Evolutionary conservation across 2,329 filamentous ascomycete genomes (phyloP).

Genomic region (Fonsecaea pugnacius): DNA sequence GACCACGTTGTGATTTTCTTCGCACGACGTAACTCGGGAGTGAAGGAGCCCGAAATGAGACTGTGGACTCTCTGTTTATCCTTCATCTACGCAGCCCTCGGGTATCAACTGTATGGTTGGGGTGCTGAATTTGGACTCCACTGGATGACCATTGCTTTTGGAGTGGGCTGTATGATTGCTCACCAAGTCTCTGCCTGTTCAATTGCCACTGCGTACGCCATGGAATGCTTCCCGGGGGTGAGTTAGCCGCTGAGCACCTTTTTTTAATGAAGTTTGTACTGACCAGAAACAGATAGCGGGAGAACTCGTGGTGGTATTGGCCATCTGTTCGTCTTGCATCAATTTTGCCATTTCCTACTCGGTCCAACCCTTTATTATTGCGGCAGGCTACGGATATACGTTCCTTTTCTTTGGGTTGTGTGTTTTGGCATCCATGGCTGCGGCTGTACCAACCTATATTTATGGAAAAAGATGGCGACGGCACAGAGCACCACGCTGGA

Average conservation of each 20-base stretch:
- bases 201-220: constrained; percentile 49
- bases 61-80: constrained; percentile 40
- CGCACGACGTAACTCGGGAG: constrained; percentile 35
- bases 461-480: constrained; percentile 24
- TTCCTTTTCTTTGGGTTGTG: constrained; percentile 24
- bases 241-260: constrained; percentile 11
- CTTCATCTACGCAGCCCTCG: constrained; percentile 37
- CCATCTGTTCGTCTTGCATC: constrained; percentile 41
- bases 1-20: constrained; percentile 36
- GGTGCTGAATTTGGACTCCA: constrained; percentile 27
- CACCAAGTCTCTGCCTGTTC: constrained; percentile 48
- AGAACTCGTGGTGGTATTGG: constrained; percentile 46
- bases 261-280: background rate
- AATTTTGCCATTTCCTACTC: constrained; percentile 47
- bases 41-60: constrained; percentile 38
- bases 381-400: constrained; percentile 20
- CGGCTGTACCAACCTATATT: constrained; percentile 21
- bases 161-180: constrained; percentile 48
- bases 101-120: constrained; percentile 25
- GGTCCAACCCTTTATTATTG: constrained; percentile 47
- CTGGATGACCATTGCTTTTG: constrained; percentile 44
- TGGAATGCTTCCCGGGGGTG: constrained; percentile 48
- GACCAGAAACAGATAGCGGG: constrained; percentile 41
- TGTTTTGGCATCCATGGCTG: constrained; percentile 20
- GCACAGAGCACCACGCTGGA: constrained; percentile 19